Base-by-base conservation (phyloP, 164 flowering plant genomes). In the Paratinospora sagittata region DNA sequence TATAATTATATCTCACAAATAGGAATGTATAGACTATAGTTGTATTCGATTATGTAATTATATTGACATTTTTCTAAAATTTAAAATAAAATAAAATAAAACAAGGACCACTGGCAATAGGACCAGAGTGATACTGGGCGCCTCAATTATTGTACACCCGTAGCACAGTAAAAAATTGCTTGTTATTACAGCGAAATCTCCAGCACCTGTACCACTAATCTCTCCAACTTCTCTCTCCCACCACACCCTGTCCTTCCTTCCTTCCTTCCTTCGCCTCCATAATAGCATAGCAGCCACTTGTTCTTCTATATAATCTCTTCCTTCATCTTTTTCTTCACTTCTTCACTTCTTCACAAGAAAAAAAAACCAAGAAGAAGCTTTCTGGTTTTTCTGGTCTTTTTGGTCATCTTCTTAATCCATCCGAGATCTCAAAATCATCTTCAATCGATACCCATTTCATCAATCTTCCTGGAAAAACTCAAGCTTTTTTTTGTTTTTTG, bases 261-360 rank as follows among this genome's bases (percentile, higher is more conserved):
- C 24, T n/a, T n/a, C n/a, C n/a, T n/a, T n/a, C n/a, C n/a, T n/a
- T 19, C 6, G 8, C 8, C 1, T 3, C 17, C 24, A 58, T 8
- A 58, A 30, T 30, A 30, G 34, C 34, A 30, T 4, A 30, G 34
- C 34, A 23, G 12, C 69, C 69, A 37, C 47, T 66, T 66, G 52
- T 66, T 66, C 52, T 39, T 41, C 52, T 66, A 39, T 66, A 34
- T 66, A 65, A 65, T 14, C 67, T 34, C 43, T 7, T 27, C 43
- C 34, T 2, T 65, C 21, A 10, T 65, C 23, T 34, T 8, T 2
- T 27, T 30, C 27, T 23, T 65, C n/a, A n/a, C 11, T 16, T 33
- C 67, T 1, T 41, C 8, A 65, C 43, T n/a, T 55, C 0, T 0
- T 2, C 61, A 55, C 61, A 55, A 55, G 24, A n/a, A 17, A n/a